Evolutionary conservation across 768 basidiomycete genomes (phyloP).

Genomic region (Dictyophora rubrovolvata): DNA sequence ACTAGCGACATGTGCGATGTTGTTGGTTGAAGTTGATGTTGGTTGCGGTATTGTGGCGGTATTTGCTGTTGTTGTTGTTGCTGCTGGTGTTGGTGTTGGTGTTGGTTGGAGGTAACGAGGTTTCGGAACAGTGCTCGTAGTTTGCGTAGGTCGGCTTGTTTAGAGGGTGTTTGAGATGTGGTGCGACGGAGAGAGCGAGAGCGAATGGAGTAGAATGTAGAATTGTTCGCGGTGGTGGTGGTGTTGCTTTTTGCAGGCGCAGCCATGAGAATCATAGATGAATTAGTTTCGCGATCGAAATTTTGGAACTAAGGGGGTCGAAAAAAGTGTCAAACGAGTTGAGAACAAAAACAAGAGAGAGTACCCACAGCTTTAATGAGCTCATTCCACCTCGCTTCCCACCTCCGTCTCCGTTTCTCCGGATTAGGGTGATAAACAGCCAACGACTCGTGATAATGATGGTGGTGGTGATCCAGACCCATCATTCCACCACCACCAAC

Average conservation of each 20-base stretch:
- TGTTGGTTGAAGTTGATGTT: neutral
- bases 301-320: conserved; percentile 49
- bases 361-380: conserved; percentile 56
- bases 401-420: conserved; percentile 58
- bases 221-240: conserved; percentile 16
- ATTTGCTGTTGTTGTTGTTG: conserved; percentile 39
- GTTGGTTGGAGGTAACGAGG: conserved; percentile 44
- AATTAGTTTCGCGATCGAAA: conserved; percentile 71
- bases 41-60: conserved; percentile 18
- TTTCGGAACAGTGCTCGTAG: conserved; percentile 51
- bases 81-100: conserved; percentile 38
- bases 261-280: conserved; percentile 65
- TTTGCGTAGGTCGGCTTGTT: conserved; percentile 31
- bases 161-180: neutral
- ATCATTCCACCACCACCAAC: too few species aligned
- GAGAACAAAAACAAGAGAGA: neutral
- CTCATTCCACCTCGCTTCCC: conserved; percentile 70
- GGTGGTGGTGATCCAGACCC: conserved; percentile 61
- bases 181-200: conserved; percentile 49
- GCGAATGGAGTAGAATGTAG: conserved; percentile 44
- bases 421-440: conserved; percentile 52
- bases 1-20: conserved; percentile 4
- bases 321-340: neutral
- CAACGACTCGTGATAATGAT: conserved; percentile 39
- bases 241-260: conserved; percentile 66